Conservation (phyloP, 441 rosid genomes). For the Euphorbia celastroides region DNA sequence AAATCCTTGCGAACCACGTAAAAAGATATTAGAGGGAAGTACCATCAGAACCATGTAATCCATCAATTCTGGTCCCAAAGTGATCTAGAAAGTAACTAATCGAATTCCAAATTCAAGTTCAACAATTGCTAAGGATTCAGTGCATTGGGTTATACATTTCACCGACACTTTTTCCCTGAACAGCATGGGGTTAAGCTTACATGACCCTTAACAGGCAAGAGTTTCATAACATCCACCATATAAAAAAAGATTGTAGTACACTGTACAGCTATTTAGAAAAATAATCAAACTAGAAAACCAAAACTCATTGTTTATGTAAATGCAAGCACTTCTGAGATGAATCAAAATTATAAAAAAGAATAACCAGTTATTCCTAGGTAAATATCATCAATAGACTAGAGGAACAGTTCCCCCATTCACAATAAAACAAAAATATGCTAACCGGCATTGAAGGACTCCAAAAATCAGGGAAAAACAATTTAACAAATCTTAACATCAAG, state of each 20-base stretch:
- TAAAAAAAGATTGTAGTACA: not conserved
- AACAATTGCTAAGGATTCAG: not conserved
- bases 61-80: not conserved
- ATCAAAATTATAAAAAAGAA: no score
- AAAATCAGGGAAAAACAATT: not conserved
- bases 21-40: not conserved
- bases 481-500: not conserved
- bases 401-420: not conserved
- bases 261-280: no score
- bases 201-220: no score
- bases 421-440: not conserved
- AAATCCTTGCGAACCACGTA: no score
- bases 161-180: not conserved
- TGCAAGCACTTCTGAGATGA: no score
- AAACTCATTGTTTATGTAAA: no score
- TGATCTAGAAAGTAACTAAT: not conserved
- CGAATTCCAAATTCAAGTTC: not conserved
- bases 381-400: no score
- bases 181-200: not conserved
- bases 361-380: no score
- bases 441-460: not conserved
- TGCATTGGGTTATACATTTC: not conserved
- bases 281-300: no score
- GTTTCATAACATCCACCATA: not conserved
- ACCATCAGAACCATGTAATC: not conserved